Percentiles rank a stretch among this genome's conserved stretches.
Conservation (phyloP, 495 filamentous ascomycete genomes). For the Penicillium taxi region DNA sequence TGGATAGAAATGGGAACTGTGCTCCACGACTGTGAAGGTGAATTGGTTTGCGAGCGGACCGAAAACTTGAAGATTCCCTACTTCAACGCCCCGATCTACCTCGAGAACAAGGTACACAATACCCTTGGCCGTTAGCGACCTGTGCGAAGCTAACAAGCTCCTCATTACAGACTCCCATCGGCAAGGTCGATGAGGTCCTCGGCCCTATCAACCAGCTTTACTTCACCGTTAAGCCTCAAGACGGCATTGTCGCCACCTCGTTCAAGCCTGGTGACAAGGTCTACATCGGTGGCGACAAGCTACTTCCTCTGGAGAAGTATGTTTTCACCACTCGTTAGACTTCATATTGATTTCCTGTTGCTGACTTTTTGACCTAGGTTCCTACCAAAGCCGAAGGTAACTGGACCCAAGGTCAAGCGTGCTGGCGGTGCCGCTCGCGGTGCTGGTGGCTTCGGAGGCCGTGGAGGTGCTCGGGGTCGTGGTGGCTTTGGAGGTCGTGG, state of each 20-base stretch:
- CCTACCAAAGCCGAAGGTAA: slow-evolving; percentile 87
- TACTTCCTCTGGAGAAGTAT: slow-evolving; percentile 81
- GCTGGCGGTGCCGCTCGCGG: slow-evolving; percentile 44
- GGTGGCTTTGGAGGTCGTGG: slow-evolving; percentile 18
- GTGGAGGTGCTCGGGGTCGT: slow-evolving; percentile 38
- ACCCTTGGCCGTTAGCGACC: background rate
- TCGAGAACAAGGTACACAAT: slow-evolving; percentile 88
- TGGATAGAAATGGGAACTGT: slow-evolving; percentile 79
- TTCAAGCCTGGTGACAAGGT: slow-evolving; percentile 97
- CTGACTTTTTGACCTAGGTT: slow-evolving; percentile 46
- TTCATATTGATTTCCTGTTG: background rate
- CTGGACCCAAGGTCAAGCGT: slow-evolving; percentile 53
- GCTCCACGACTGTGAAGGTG: slow-evolving; percentile 88
- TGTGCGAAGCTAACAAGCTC: slow-evolving; percentile 14
- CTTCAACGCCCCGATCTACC: slow-evolving; percentile 97
- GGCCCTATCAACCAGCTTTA: slow-evolving; percentile 93
- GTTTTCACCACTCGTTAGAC: slow-evolving; percentile 5
- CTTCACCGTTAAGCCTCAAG: slow-evolving; percentile 95
- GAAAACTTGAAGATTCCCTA: slow-evolving; percentile 93
- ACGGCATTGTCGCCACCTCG: slow-evolving; percentile 86
- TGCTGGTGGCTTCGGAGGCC: slow-evolving; percentile 31
- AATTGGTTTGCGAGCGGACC: slow-evolving; percentile 91
- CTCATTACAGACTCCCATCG: slow-evolving; percentile 43
- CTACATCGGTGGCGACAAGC: slow-evolving; percentile 89
- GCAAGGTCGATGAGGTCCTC: slow-evolving; percentile 60